Evolutionary conservation across 306 rosid genomes (phyloP), one percentile per base, ranked within the genome.

Genomic region (Prunus davidiana): DNA sequence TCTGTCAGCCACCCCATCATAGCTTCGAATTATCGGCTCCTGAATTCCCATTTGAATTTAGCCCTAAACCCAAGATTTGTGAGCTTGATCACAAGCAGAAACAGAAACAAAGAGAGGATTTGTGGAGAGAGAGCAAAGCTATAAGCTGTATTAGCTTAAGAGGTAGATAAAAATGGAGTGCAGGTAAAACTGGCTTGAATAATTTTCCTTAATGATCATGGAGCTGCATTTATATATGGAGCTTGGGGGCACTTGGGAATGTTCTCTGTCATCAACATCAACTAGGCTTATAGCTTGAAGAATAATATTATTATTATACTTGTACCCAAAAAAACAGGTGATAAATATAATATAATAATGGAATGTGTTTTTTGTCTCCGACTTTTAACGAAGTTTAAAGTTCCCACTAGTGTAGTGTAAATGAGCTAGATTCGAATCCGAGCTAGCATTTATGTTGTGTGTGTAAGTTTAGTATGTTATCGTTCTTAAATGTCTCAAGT

Each of bases 351-450:
- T 87, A 10, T 12, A 85, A 85, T 76, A 76, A 85, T 88, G 71
- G 85, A 80, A 82, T 84, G 88, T 81, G 87, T 84, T 81, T 79
- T 80, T 88, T 89, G 91, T 88, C 91, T 89, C 73, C 80, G 50
- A 38, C 78, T 86, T 82, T 76, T 3, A 68, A 16, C 16, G 4
- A 27, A 25, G 15, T 15, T 49, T 49, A 49, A 56, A 32, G 7
- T 7, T 5, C 38, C 38, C 7, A 32, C 38, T 5, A 1, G 7
- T 32, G 1, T 3, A 56, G 13, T 11, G 15, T 0, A 10, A 55
- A 4, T 0, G 15, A n/a, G 3, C 12, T 13, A 56, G 22, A 6
- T 56, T 56, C 6, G 15, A 52, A 74, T 83, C 69, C 0, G 20
- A 34, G 0, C 1, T 34, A 1, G 8, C 0, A 34, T 32, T 0